These are phyloP conservation scores for Emergomyces orientalis DNA, from an alignment of 2,329 filamentous ascomycete species.

Conservation along the genomic window DNA sequence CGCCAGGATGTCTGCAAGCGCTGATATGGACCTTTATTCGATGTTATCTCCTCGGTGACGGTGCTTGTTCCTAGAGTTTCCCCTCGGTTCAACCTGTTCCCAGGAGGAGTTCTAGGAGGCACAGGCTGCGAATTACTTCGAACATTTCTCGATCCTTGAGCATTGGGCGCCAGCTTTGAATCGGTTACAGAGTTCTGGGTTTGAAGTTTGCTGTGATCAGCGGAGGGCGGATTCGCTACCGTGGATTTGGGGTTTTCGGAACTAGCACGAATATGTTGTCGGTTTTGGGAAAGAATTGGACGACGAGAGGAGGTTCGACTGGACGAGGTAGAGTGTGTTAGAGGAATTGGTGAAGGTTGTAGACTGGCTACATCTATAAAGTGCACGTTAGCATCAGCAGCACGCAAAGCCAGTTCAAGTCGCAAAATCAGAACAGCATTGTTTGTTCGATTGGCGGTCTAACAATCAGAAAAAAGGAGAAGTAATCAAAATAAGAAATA, in stretches of 20 bases:
- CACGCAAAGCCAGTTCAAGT: not conserved
- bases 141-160: constrained; percentile 41
- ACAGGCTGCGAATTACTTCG: constrained; percentile 41
- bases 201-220: constrained; percentile 12
- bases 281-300: constrained; percentile 44
- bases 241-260: constrained; percentile 54
- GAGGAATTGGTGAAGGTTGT: constrained; percentile 3
- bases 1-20: constrained; percentile 32
- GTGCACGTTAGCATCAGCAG: not conserved
- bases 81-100: constrained; percentile 27
- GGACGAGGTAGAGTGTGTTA: constrained; percentile 51
- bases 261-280: constrained; percentile 59
- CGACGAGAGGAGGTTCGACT: constrained; percentile 54
- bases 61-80: constrained; percentile 16
- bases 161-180: constrained; percentile 21
- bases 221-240: constrained; percentile 7
- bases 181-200: constrained; percentile 7
- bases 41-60: constrained; percentile 23
- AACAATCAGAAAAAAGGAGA: not conserved
- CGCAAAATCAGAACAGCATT: not conserved
- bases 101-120: constrained; percentile 40
- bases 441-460: not conserved
- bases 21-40: constrained; percentile 23
- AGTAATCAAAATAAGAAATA: not conserved
- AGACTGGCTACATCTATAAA: constrained; percentile 11